These are phyloP conservation scores for Alternaria arbusti DNA, from an alignment of 2,329 filamentous ascomycete species.

Conservation along the genomic window DNA sequence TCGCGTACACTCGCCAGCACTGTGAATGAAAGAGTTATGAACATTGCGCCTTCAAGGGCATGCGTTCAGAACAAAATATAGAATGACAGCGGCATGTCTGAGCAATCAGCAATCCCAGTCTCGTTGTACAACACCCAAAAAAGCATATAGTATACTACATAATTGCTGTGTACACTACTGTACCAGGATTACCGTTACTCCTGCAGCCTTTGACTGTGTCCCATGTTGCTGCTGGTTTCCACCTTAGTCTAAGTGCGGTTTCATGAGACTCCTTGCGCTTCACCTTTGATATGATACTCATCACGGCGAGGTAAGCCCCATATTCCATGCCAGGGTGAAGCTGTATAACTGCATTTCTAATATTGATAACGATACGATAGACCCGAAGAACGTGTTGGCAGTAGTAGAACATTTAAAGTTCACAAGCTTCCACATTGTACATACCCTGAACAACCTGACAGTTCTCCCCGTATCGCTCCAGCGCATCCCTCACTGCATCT, in stretches of 20 bases:
- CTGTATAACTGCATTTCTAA: background rate
- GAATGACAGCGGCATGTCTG: background rate
- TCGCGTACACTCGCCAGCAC: background rate
- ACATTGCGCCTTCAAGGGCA: background rate
- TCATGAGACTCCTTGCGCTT: background rate
- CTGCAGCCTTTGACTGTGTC: too few species aligned
- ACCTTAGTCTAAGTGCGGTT: background rate
- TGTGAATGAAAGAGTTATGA: background rate
- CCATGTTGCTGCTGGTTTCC: background rate
- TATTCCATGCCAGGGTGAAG: background rate
- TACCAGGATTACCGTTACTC: background rate
- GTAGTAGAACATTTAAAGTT: conserved; percentile 10
- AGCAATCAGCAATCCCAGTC: background rate
- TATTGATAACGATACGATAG: background rate
- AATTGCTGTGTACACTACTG: background rate
- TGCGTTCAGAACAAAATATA: background rate
- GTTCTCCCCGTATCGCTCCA: conserved; percentile 32
- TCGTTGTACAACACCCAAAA: background rate
- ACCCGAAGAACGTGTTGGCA: background rate
- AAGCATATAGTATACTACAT: background rate
- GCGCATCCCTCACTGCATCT: conserved; percentile 34
- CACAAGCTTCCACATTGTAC: conserved; percentile 38
- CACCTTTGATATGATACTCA: background rate
- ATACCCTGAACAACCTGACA: conserved; percentile 34
- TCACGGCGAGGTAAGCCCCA: background rate